phyloP scores from a whole-genome alignment of 305 asterid genomes.

The Solanum hybrid region DNA sequence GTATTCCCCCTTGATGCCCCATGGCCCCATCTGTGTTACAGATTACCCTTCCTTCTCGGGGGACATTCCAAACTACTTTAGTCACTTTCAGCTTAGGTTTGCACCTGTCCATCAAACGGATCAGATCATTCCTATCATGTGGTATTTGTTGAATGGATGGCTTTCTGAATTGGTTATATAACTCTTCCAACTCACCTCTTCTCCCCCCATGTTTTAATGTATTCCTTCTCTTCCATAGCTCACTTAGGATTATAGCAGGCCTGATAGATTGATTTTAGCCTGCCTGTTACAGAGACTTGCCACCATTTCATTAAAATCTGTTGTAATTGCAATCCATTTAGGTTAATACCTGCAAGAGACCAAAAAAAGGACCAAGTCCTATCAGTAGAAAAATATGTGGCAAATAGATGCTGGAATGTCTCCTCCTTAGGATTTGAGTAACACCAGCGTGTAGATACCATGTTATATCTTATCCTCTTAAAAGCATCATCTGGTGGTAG shows the following conservation, averaged over 20 bases:
- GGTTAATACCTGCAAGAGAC: not conserved
- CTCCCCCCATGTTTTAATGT: not conserved
- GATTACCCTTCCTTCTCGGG: not conserved
- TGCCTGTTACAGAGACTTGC: not conserved
- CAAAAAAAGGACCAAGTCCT: not conserved
- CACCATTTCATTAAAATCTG: not conserved
- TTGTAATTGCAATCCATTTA: not conserved
- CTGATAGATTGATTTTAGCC: not conserved
- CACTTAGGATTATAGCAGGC: not conserved
- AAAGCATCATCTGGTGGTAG: not conserved
- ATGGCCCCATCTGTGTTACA: not conserved
- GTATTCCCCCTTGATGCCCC: not conserved
- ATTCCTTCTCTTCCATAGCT: not conserved
- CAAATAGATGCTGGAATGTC: not conserved
- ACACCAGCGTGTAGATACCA: not conserved
- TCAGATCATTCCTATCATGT: not conserved
- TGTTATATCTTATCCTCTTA: not conserved
- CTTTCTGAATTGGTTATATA: not conserved
- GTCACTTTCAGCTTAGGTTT: not conserved
- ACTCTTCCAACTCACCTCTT: not conserved
- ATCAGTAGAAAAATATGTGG: not conserved
- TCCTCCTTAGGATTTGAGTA: not conserved
- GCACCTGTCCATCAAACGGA: not conserved
- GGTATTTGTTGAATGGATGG: not conserved
- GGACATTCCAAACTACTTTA: not conserved